Evolutionary conservation across 768 basidiomycete genomes (phyloP).

Genomic region (Imleria badia): DNA sequence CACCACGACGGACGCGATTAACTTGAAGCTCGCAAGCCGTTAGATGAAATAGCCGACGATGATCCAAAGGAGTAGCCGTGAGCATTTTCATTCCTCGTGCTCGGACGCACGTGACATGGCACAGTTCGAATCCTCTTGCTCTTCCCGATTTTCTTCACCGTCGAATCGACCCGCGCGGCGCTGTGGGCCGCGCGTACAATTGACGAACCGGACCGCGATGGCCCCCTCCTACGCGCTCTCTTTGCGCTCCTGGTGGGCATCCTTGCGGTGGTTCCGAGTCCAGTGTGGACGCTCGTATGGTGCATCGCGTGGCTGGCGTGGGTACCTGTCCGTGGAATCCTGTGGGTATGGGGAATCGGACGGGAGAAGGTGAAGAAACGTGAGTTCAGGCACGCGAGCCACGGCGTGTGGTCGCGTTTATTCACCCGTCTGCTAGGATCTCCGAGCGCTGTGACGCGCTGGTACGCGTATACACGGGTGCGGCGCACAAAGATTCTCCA

Average conservation of each 20-base stretch:
- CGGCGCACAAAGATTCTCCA: background rate
- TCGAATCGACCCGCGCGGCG: constrained; percentile 5
- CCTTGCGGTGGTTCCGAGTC: constrained; percentile 1
- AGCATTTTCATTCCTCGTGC: background rate
- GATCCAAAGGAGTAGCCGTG: background rate
- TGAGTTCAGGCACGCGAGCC: background rate
- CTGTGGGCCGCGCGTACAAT: constrained; percentile 2
- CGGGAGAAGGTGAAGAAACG: background rate
- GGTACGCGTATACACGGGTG: background rate
- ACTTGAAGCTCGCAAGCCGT: background rate
- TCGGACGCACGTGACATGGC: background rate
- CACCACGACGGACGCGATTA: too few species aligned
- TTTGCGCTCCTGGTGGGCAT: background rate
- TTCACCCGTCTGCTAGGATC: background rate
- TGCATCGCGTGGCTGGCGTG: background rate
- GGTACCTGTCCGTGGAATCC: background rate
- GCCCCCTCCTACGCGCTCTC: background rate
- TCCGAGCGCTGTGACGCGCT: background rate
- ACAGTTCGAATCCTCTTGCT: constrained; percentile 12
- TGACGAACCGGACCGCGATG: background rate
- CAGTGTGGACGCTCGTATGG: background rate
- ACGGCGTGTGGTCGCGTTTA: background rate
- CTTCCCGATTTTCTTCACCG: constrained; percentile 4
- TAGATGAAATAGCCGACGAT: too few species aligned
- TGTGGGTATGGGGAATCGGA: constrained; percentile 21